phyloP scores from a whole-genome alignment of 1,284 basidiomycete genomes.

The Limonomyces culmigenus region DNA sequence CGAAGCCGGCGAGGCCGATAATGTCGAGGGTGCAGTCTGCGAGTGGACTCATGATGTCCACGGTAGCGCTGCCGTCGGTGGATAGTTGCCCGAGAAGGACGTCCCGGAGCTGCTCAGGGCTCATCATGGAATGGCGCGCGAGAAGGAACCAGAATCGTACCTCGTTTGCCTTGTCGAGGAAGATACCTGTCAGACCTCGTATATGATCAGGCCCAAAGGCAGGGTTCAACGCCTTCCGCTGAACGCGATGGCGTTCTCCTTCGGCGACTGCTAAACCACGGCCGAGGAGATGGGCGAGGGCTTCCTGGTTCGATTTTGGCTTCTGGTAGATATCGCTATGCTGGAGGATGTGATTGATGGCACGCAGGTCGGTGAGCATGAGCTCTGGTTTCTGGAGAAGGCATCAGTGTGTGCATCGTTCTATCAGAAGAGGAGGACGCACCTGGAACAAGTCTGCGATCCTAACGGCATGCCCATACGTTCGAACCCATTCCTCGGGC shows the following conservation, averaged over 20 bases:
- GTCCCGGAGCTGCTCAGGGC: constrained; percentile 9
- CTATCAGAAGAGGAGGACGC: no score
- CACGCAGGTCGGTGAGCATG: no score
- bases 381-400: no score
- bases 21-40: constrained; percentile 27
- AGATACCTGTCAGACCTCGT: constrained; percentile 16
- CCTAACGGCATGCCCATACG: no score
- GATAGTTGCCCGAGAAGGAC: constrained; percentile 5
- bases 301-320: no score
- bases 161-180: constrained; percentile 16
- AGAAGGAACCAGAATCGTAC: constrained; percentile 7
- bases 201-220: constrained; percentile 18
- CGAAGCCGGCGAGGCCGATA: constrained; percentile 22
- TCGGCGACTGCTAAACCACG: constrained; percentile 28
- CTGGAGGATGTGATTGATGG: no score
- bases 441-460: no score
- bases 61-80: constrained; percentile 5
- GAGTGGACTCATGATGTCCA: no score
- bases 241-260: constrained; percentile 9
- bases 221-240: constrained; percentile 10
- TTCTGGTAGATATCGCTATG: no score
- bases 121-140: background rate
- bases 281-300: no score
- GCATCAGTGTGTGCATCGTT: no score
- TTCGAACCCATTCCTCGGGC: no score